phyloP scores from a whole-genome alignment of 1,284 basidiomycete genomes.

The Lignosus rhinocerotis region DNA sequence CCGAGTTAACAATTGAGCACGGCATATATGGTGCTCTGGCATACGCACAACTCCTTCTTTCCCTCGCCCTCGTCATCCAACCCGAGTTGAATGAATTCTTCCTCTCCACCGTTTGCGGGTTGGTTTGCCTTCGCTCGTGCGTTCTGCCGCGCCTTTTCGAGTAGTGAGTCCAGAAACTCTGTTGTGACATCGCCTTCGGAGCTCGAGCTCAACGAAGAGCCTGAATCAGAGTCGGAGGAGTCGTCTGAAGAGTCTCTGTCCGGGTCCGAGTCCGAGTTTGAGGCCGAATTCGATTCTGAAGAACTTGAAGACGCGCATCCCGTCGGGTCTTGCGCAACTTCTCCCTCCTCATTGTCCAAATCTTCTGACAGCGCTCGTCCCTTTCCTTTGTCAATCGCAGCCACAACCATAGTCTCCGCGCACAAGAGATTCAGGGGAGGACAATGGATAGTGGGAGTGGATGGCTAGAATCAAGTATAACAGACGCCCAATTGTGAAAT shows the following conservation, averaged over 20 bases:
- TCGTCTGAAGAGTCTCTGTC: slow-evolving; percentile 10
- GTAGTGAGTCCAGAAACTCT: slow-evolving; percentile 63
- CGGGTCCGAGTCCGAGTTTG: slow-evolving; percentile 39
- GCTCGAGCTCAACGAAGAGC: slow-evolving; percentile 29
- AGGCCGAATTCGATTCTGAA: slow-evolving; percentile 28
- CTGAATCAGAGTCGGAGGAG: slow-evolving; percentile 35
- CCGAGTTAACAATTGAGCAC: not conserved
- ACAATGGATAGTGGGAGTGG: not conserved
- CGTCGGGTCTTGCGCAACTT: slow-evolving; percentile 25
- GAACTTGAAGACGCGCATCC: slow-evolving; percentile 32
- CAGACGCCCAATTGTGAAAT: slow-evolving; percentile 15
- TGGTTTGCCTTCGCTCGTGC: slow-evolving; percentile 31
- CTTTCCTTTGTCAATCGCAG: slow-evolving; percentile 44
- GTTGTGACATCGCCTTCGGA: slow-evolving; percentile 49
- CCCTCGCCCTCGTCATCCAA: slow-evolving; percentile 24
- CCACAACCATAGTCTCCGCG: slow-evolving; percentile 23
- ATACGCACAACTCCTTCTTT: slow-evolving; percentile 29
- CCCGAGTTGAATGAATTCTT: slow-evolving; percentile 38
- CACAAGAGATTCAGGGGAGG: not conserved
- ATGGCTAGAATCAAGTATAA: not conserved
- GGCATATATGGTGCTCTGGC: not conserved
- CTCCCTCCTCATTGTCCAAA: slow-evolving; percentile 16
- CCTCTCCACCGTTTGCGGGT: slow-evolving; percentile 24
- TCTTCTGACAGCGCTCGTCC: slow-evolving; percentile 35
- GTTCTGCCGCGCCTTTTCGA: slow-evolving; percentile 60